Evolutionary conservation across 371 early-diverging fungal genomes (phyloP).

Genomic region (Circinella minor): DNA sequence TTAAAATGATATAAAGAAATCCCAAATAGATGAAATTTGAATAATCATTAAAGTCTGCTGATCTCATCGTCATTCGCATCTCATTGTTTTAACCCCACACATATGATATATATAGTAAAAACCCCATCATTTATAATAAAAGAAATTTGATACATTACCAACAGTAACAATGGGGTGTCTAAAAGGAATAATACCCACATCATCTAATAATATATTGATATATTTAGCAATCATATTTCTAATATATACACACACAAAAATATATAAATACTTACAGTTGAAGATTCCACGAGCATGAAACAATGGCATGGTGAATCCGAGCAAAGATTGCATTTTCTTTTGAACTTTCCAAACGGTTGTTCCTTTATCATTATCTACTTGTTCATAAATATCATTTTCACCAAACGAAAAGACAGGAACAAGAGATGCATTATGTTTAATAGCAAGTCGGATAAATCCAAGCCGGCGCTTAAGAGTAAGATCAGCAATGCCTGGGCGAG

Average conservation of each 20-base stretch:
- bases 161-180: slow-evolving; percentile 59
- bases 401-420: slow-evolving; percentile 85
- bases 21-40: too few species aligned
- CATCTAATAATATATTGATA: slow-evolving; percentile 27
- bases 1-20: too few species aligned
- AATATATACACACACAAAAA: neutral
- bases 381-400: slow-evolving; percentile 82
- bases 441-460: slow-evolving; percentile 86
- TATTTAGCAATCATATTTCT: too few species aligned
- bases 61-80: neutral
- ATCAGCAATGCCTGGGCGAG: slow-evolving; percentile 67
- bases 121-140: neutral
- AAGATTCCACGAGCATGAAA: slow-evolving; percentile 80
- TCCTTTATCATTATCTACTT: slow-evolving; percentile 56
- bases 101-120: too few species aligned
- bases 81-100: too few species aligned
- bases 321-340: slow-evolving; percentile 58
- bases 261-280: slow-evolving; percentile 56
- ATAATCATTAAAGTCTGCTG: too few species aligned
- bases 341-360: slow-evolving; percentile 62
- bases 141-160: slow-evolving; percentile 29
- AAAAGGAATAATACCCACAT: slow-evolving; percentile 64
- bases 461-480: slow-evolving; percentile 72
- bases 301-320: slow-evolving; percentile 75
- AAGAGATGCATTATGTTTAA: slow-evolving; percentile 67